Percentiles rank a stretch among this genome's conserved stretches.
Conservation (phyloP, 2,329 filamentous ascomycete species). For the Alternaria sp. region DNA sequence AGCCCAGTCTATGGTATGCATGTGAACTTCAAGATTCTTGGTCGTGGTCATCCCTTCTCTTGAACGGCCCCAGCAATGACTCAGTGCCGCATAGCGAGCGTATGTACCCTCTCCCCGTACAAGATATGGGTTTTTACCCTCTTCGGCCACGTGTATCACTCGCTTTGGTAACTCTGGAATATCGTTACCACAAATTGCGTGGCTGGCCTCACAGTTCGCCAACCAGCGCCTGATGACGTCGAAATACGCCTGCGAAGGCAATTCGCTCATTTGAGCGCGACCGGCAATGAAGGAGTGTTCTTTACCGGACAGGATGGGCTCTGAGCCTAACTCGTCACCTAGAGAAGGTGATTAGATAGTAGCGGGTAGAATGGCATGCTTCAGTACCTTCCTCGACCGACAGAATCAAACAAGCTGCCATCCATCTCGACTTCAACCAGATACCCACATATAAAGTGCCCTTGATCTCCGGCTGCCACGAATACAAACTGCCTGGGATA, state of each 20-base stretch:
- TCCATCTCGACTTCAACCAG: accelerated
- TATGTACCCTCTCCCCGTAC: not conserved
- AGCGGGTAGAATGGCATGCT: accelerated
- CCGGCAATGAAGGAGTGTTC: not conserved
- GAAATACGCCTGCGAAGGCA: not conserved
- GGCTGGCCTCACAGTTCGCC: not conserved
- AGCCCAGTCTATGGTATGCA: not conserved
- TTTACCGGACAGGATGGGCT: not conserved
- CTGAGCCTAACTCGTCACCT: not conserved
- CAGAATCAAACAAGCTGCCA: accelerated
- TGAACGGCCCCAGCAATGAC: not conserved
- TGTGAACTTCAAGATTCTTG: not conserved
- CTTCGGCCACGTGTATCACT: not conserved
- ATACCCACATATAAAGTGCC: not conserved
- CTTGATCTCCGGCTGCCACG: not conserved
- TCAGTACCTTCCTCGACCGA: not conserved
- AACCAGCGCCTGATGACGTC: not conserved
- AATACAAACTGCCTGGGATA: accelerated
- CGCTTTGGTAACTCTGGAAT: not conserved
- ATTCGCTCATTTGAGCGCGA: not conserved
- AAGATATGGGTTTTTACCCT: not conserved
- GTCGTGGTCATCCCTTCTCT: not conserved
- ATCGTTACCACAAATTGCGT: not conserved
- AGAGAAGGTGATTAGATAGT: not conserved
- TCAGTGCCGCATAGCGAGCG: not conserved